Base-by-base conservation (phyloP, 371 early-diverging fungal species). In the Rhizopus microsporus region DNA sequence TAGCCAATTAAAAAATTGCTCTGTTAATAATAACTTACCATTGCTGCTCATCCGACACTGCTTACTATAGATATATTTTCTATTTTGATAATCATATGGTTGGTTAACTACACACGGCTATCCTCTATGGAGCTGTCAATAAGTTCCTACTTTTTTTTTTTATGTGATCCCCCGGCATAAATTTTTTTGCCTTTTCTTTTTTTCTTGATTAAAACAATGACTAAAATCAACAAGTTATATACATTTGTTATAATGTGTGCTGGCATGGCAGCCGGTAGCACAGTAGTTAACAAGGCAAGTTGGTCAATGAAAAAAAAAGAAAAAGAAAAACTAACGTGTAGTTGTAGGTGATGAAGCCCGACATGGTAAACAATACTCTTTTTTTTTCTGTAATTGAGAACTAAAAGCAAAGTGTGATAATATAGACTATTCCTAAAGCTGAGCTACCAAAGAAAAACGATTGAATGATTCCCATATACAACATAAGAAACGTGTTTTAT, bases 241-340 rank as follows among this genome's bases (percentile, higher is more conserved):
- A 75, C 74, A 6, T 78, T 78, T 56, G 33, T 69, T 1, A 46
- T 62, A 30, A 60, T 78, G 42, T 74, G 76, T 47, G 51, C 66
- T 40, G 79, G 79, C 30, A 78, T 78, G 79, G 79, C 71, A 51
- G 54, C 51, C 50, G 79, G 79, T 38, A 78, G 79, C 16, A 75
- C 79, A 23, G 64, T 56, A 16, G 74, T 75, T 0, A 71, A 78
- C 57, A 75, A 67, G 71, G 79, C 75, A 69, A 51, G 42, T 15
- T 30, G 12, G 7, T 29, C 17, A 15, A 4, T 1, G 16, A 34
- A 38, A 37, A 15, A 12, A 1, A 42, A 43, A 46, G 34, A 15
- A 33, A 0, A 8, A 3, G 3, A 34, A 30, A 8, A 3, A 15
- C 16, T 42, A 45, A 32, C 30, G 39, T 8, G 12, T 32, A 38